phyloP scores from a whole-genome alignment of 805 yeast species.

The Ogataea haglerorum region DNA sequence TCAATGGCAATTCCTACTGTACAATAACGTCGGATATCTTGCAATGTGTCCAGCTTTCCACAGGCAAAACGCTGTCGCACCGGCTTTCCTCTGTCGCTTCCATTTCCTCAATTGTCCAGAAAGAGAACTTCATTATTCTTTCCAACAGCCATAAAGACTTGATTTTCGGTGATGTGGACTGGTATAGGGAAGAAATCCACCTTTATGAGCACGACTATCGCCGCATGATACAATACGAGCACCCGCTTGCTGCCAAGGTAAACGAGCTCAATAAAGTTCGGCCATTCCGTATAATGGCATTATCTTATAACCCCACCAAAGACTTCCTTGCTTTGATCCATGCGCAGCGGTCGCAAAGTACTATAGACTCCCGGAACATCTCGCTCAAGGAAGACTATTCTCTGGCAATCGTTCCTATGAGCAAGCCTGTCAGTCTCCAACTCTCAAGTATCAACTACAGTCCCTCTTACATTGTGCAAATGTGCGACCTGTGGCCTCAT shows the following conservation, averaged over 20 bases:
- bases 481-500: background rate
- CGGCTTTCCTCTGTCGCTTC: constrained; percentile 10
- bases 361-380: constrained; percentile 14
- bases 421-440: background rate
- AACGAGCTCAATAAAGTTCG: constrained; percentile 13
- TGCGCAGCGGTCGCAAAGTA: constrained; percentile 7
- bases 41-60: constrained; percentile 1
- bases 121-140: constrained; percentile 8
- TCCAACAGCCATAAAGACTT: constrained; percentile 14
- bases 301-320: constrained; percentile 12
- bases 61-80: background rate
- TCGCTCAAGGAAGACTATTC: constrained; percentile 13
- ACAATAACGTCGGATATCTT: constrained; percentile 10
- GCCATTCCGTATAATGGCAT: constrained; percentile 6
- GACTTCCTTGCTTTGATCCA: constrained; percentile 11
- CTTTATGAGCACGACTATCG: constrained; percentile 11
- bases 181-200: constrained; percentile 1
- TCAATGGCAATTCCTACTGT: constrained; percentile 4
- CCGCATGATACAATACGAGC: constrained; percentile 1
- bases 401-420: constrained; percentile 9
- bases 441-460: constrained; percentile 9
- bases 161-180: constrained; percentile 6
- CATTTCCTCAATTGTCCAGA: constrained; percentile 16
- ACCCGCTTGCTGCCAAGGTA: constrained; percentile 13
- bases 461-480: constrained; percentile 7